Base-by-base conservation (phyloP, 495 filamentous ascomycete species). In the Evansstolkia leycettana region DNA sequence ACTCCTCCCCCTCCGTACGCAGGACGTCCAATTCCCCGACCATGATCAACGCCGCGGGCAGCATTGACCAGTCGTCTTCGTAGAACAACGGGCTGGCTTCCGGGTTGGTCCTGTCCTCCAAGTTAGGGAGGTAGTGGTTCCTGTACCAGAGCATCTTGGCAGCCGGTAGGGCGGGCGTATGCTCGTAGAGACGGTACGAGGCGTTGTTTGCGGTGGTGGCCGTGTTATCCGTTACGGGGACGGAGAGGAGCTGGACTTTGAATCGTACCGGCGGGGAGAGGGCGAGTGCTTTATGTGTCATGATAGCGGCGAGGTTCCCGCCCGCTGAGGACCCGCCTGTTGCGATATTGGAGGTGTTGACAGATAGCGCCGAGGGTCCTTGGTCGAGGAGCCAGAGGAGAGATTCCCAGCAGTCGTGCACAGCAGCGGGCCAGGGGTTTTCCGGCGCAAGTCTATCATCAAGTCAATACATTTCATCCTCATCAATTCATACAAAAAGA, bases 91-190 rank as follows among this genome's bases (percentile, higher is more conserved):
- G 70, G 28, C 68, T 72, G 0, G 70, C 68, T 41, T 75, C 70
- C 0, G 70, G 69, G 33, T 73, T 51, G 3, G 42, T 48, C 50
- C 66, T 58, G 28, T 67, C 58, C 5, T 40, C 42, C 4, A 51
- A 32, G 11, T 69, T 55, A 1, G 72, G 72, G 0, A 76, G 54
- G 42, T 76, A 76, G 39, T 74, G 70, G 3, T 62, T 48, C 12
- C 72, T 59, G 40, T 73, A 76, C 72, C 72, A 76, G 33, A 70
- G 45, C 70, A 76, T 76, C 45, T 74, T 76, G 4, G 44, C 50
- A 0, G 70, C 65, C 0, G 69, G 65, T 2, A 76, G 51, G 1
- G 68, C 72, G 0, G 67, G 60, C 1, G 62, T 59, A 38, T 60
- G 52, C 38, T 73, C 55, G 42, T 71, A 72, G 13, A 54, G 56